Conservation (phyloP, 352 stramenopile genomes). For the Thalassiosira ordinaria region DNA sequence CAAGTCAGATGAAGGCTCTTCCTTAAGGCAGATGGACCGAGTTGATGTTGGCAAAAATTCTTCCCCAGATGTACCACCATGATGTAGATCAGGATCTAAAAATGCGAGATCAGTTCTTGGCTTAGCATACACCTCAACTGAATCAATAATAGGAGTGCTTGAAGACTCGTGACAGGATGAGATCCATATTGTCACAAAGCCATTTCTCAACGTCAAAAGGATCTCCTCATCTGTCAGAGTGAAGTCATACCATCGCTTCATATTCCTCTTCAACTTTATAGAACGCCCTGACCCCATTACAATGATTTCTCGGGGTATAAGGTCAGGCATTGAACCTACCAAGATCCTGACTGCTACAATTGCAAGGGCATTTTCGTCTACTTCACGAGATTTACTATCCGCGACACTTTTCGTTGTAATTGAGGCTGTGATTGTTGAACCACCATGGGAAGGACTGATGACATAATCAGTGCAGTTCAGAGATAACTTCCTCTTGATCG, state of each 20-base stretch:
- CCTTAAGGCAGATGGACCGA: neutral
- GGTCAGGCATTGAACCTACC: constrained; percentile 73
- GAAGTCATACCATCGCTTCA: constrained; percentile 85
- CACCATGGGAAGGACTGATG: constrained; percentile 64
- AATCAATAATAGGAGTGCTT: constrained; percentile 75
- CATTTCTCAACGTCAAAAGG: constrained; percentile 71
- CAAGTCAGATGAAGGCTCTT: constrained; percentile 18
- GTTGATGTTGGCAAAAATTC: neutral
- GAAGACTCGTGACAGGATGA: constrained; percentile 59
- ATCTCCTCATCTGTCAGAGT: constrained; percentile 82
- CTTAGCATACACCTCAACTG: constrained; percentile 81
- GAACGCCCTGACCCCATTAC: constrained; percentile 69
- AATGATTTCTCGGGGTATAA: constrained; percentile 70
- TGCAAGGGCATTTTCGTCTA: constrained; percentile 41
- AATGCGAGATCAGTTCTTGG: constrained; percentile 53
- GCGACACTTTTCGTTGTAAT: constrained; percentile 13
- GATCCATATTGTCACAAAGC: constrained; percentile 78
- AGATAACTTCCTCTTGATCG: constrained; percentile 64
- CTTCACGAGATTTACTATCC: constrained; percentile 10
- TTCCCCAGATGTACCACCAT: constrained; percentile 1
- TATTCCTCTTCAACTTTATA: constrained; percentile 69
- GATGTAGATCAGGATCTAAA: constrained; percentile 21
- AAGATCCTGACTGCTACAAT: constrained; percentile 82
- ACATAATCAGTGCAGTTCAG: constrained; percentile 70
- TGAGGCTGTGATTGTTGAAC: constrained; percentile 65